These are phyloP conservation scores for Leccinellum luteum DNA, from an alignment of 768 basidiomycete species.

Conservation along the genomic window DNA sequence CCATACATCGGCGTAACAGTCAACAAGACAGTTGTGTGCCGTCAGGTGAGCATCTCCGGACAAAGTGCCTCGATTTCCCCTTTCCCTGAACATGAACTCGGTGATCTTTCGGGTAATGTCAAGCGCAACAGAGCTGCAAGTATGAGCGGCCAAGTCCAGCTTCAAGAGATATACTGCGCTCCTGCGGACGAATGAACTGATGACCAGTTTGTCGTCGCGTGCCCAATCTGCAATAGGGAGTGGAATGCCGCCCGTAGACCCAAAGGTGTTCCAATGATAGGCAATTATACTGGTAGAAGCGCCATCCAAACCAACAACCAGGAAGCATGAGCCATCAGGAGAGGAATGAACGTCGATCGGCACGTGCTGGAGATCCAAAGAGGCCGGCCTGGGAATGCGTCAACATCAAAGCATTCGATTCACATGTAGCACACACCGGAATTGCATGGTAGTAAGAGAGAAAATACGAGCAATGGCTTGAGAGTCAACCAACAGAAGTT, in stretches of 20 bases:
- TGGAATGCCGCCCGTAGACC: slow-evolving; percentile 43
- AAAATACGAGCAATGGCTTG: slow-evolving; percentile 44
- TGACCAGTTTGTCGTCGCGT: slow-evolving; percentile 22
- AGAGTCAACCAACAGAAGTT: slow-evolving; percentile 50
- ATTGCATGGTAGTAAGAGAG: slow-evolving; percentile 53
- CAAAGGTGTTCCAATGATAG: slow-evolving; percentile 61
- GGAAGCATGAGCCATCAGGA: slow-evolving; percentile 55
- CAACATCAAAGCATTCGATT: not conserved
- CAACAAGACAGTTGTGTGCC: slow-evolving; percentile 48
- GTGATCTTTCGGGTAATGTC: slow-evolving; percentile 55
- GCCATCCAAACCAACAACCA: slow-evolving; percentile 30
- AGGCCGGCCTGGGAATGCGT: slow-evolving; percentile 39
- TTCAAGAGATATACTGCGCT: slow-evolving; percentile 43
- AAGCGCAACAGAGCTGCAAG: slow-evolving; percentile 45
- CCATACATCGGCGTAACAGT: slow-evolving; percentile 58
- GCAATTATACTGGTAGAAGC: slow-evolving; percentile 28
- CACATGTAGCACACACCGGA: slow-evolving; percentile 37
- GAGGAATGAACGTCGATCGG: slow-evolving; percentile 42
- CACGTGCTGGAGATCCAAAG: slow-evolving; percentile 36
- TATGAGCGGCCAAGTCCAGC: slow-evolving; percentile 33
- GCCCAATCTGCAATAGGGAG: slow-evolving; percentile 33
- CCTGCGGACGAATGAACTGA: slow-evolving; percentile 48
- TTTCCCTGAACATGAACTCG: slow-evolving; percentile 56
- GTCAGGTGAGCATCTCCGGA: slow-evolving; percentile 23
- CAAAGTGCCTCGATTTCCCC: slow-evolving; percentile 24